phyloP scores from a whole-genome alignment of 1,284 basidiomycete genomes.

The Athelia sp. region DNA sequence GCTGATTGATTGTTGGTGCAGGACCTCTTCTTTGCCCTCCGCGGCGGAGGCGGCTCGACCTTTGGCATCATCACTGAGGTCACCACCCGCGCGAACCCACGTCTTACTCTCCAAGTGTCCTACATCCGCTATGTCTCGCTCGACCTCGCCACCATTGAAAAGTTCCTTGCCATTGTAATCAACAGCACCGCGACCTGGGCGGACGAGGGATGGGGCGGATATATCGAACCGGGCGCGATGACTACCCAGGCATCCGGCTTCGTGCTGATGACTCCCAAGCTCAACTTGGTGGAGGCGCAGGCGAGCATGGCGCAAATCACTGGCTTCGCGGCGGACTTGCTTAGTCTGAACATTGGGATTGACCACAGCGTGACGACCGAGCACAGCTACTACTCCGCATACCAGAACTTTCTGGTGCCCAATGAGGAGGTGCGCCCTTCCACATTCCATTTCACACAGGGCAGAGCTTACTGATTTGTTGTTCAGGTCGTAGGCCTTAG shows the following conservation, averaged over 20 bases:
- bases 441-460: no score
- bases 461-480: no score
- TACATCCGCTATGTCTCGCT: not conserved
- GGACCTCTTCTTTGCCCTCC: conserved; percentile 18
- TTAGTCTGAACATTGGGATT: no score
- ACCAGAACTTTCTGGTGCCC: no score
- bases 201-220: not conserved
- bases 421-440: no score
- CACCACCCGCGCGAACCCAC: conserved; percentile 10
- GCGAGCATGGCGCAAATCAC: no score
- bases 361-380: no score
- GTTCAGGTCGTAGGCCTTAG: conserved; percentile 2
- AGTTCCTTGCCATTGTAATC: no score
- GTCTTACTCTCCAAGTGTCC: conserved; percentile 3
- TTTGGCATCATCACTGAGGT: conserved; percentile 17
- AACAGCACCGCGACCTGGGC: no score
- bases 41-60: conserved; percentile 18
- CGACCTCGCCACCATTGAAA: no score
- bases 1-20: not conserved
- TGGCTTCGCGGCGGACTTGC: no score
- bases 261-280: not conserved
- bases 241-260: not conserved
- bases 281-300: not conserved
- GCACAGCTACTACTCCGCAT: no score
- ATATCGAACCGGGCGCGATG: conserved; percentile 5